phyloP scores from a whole-genome alignment of 495 filamentous ascomycete genomes.

The Talaromyces borbonicus region DNA sequence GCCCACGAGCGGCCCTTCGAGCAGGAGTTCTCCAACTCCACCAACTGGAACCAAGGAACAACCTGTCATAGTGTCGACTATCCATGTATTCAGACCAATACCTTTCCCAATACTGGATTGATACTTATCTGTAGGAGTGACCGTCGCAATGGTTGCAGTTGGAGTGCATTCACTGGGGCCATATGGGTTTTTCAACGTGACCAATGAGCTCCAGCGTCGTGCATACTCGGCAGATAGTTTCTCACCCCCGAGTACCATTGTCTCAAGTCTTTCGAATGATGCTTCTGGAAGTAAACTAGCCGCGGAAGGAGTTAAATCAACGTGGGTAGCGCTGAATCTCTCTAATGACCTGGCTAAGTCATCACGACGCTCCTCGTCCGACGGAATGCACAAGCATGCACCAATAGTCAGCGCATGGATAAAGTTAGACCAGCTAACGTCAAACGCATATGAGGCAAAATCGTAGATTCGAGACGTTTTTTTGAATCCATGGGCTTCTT shows the following conservation, averaged over 20 bases:
- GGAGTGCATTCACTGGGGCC: conserved; percentile 16
- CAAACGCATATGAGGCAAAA: conserved; percentile 13
- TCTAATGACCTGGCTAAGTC: conserved; percentile 31
- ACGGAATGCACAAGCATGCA: conserved; percentile 11
- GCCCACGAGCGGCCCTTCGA: conserved; percentile 39
- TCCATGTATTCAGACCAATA: conserved; percentile 23
- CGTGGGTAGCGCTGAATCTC: conserved; percentile 29
- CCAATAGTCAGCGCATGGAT: conserved; percentile 2
- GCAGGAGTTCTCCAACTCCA: conserved; percentile 35
- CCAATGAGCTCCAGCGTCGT: background rate
- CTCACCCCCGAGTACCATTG: conserved; percentile 36
- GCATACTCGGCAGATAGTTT: conserved; percentile 4
- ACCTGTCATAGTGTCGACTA: conserved; percentile 33
- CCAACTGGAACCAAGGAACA: conserved; percentile 35
- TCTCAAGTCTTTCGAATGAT: conserved; percentile 35
- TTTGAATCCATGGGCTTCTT: background rate
- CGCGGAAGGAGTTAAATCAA: conserved; percentile 33
- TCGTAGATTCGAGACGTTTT: conserved; percentile 9
- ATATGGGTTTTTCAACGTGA: conserved; percentile 9
- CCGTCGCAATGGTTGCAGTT: background rate
- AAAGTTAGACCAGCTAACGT: conserved; percentile 4
- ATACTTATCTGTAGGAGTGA: background rate
- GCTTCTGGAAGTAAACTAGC: conserved; percentile 34
- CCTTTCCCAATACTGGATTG: background rate
- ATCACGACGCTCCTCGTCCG: conserved; percentile 16